phyloP scores from a whole-genome alignment of 208 protist genomes.

The Leishmania guyanensis region DNA sequence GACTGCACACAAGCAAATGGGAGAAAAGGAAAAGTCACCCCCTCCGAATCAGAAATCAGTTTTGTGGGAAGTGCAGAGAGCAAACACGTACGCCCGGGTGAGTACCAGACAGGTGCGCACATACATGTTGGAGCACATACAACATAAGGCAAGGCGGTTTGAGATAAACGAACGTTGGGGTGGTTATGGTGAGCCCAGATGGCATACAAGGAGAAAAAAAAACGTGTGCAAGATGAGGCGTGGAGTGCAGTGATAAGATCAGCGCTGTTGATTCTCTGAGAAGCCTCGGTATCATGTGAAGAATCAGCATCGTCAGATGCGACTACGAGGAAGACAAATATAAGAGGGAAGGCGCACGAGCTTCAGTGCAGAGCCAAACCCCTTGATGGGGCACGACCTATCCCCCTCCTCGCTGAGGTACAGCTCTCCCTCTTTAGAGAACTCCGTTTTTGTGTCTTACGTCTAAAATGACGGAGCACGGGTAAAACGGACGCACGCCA shows the following conservation, averaged over 20 bases:
- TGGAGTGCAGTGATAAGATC: not conserved
- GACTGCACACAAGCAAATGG: not conserved
- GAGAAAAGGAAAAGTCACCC: no score
- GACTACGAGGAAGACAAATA: not conserved
- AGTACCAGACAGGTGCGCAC: not conserved
- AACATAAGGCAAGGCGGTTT: not conserved
- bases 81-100: not conserved
- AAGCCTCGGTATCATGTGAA: not conserved
- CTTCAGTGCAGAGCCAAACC: not conserved
- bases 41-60: not conserved
- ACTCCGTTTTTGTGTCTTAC: not conserved
- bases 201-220: not conserved
- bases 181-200: not conserved
- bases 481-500: not conserved
- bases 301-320: not conserved
- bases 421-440: not conserved
- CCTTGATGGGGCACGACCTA: not conserved
- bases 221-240: not conserved
- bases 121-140: not conserved
- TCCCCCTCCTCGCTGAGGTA: not conserved
- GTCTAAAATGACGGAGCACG: not conserved
- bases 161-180: not conserved
- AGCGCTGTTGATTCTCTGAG: not conserved
- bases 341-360: not conserved
- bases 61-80: not conserved